phyloP scores from a whole-genome alignment of 148 eudicot species.

The Rhododendron vialii region DNA sequence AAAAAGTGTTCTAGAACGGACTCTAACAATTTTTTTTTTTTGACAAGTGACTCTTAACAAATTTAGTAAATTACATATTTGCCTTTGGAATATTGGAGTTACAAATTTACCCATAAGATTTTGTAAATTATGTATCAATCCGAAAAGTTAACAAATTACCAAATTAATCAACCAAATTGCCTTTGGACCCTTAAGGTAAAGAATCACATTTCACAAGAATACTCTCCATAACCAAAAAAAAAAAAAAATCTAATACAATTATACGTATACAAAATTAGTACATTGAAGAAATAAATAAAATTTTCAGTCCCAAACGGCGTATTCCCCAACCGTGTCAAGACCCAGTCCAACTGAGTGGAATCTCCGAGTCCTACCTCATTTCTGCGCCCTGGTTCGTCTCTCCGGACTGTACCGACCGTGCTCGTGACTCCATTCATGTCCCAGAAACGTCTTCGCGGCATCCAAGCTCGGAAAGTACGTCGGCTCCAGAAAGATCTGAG shows the following conservation, averaged over 20 bases:
- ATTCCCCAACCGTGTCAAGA: background rate
- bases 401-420: slow-evolving; percentile 5
- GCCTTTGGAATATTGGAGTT: no score
- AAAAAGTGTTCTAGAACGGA: no score
- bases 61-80: no score
- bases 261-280: background rate
- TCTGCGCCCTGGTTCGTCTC: background rate
- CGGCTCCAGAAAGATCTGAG: slow-evolving; percentile 59
- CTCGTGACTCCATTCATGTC: slow-evolving; percentile 50
- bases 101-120: no score
- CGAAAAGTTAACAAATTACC: no score
- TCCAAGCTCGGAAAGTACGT: slow-evolving; percentile 88
- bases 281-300: background rate
- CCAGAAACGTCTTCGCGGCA: slow-evolving; percentile 82
- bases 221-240: background rate
- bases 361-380: background rate
- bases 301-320: background rate
- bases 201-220: background rate
- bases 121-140: no score
- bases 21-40: no score
- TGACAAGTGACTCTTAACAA: no score
- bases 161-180: background rate
- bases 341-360: background rate
- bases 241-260: background rate
- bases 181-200: background rate